These are phyloP conservation scores for Microbotryum lychnidis-dioicae DNA, from an alignment of 1,284 basidiomycete genomes.

Conservation along the genomic window DNA sequence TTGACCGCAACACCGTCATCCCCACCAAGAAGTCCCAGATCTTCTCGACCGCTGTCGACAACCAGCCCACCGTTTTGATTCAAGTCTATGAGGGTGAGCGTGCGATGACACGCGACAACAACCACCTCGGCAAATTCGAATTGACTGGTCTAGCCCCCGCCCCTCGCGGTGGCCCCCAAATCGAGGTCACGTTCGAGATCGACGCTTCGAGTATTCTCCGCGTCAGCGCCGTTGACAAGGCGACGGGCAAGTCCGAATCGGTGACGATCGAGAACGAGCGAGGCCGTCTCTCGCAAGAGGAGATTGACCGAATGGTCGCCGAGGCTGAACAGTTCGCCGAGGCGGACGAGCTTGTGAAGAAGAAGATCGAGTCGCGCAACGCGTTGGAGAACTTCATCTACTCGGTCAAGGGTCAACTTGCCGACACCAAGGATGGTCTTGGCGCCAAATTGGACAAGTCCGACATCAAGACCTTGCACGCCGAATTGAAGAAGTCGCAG, in stretches of 20 bases:
- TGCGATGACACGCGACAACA: slow-evolving; percentile 98
- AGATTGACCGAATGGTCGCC: slow-evolving; percentile 75
- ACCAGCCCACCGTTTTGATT: slow-evolving; percentile 87
- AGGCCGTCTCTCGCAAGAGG: slow-evolving; percentile 72
- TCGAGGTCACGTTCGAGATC: slow-evolving; percentile 90
- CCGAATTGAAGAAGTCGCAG: slow-evolving; percentile 74
- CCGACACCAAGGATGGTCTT: slow-evolving; percentile 69
- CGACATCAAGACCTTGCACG: slow-evolving; percentile 81
- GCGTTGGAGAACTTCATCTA: slow-evolving; percentile 45
- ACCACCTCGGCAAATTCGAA: slow-evolving; percentile 94
- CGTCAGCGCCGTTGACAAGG: slow-evolving; percentile 78
- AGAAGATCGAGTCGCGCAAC: slow-evolving; percentile 67
- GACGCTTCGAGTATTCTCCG: slow-evolving; percentile 49
- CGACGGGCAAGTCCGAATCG: slow-evolving; percentile 60
- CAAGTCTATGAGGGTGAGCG: slow-evolving; percentile 99
- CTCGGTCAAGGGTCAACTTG: slow-evolving; percentile 75
- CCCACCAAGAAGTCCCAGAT: slow-evolving; percentile 97
- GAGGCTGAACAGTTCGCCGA: slow-evolving; percentile 83
- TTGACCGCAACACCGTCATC: slow-evolving; percentile 92
- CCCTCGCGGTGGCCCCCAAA: slow-evolving; percentile 89
- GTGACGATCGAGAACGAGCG: slow-evolving; percentile 43
- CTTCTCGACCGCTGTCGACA: slow-evolving; percentile 93
- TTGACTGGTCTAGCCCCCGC: slow-evolving; percentile 85
- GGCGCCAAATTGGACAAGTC: slow-evolving; percentile 77
- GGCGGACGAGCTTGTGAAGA: slow-evolving; percentile 76